phyloP scores from a whole-genome alignment of 345 rosid genomes.

The Melastoma malabathricum region DNA sequence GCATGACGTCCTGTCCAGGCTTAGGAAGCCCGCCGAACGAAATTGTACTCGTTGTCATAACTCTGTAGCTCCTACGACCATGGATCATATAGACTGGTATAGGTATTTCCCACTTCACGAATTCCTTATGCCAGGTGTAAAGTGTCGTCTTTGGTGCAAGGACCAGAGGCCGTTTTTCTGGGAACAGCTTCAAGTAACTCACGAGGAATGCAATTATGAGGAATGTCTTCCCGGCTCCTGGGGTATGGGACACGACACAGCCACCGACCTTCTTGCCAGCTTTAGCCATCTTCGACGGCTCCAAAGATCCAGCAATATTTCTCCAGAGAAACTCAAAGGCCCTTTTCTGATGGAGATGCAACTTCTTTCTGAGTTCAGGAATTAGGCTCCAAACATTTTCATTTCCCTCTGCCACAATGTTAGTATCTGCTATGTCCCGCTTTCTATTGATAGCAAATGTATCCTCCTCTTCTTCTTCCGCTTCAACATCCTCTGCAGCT shows the following conservation, averaged over 20 bases:
- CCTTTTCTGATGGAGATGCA: conserved; percentile 64
- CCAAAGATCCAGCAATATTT: conserved; percentile 65
- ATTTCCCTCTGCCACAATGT: conserved; percentile 23
- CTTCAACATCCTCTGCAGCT: not conserved
- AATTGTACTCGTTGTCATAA: conserved; percentile 25
- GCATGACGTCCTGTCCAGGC: conserved; percentile 76
- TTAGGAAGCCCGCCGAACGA: conserved; percentile 35
- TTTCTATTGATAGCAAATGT: conserved; percentile 20
- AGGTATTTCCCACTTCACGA: conserved; percentile 79
- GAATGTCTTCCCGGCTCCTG: conserved; percentile 91
- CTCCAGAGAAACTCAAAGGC: conserved; percentile 92
- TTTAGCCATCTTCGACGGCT: conserved; percentile 43
- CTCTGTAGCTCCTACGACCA: conserved; percentile 59
- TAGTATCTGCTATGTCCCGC: conserved; percentile 12
- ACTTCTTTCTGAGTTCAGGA: conserved; percentile 53
- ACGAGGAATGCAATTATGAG: conserved; percentile 79
- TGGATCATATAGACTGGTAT: conserved; percentile 80
- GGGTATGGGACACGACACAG: conserved; percentile 86
- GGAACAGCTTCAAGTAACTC: conserved; percentile 80
- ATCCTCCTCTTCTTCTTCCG: conserved; percentile 17
- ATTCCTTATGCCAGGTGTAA: conserved; percentile 93
- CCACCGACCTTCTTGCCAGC: conserved; percentile 53
- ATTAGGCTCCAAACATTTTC: conserved; percentile 77
- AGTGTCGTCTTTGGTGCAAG: conserved; percentile 94
- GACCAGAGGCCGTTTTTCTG: conserved; percentile 68